phyloP scores from a whole-genome alignment of 2,329 filamentous ascomycete genomes.

The Cytospora leucostoma region DNA sequence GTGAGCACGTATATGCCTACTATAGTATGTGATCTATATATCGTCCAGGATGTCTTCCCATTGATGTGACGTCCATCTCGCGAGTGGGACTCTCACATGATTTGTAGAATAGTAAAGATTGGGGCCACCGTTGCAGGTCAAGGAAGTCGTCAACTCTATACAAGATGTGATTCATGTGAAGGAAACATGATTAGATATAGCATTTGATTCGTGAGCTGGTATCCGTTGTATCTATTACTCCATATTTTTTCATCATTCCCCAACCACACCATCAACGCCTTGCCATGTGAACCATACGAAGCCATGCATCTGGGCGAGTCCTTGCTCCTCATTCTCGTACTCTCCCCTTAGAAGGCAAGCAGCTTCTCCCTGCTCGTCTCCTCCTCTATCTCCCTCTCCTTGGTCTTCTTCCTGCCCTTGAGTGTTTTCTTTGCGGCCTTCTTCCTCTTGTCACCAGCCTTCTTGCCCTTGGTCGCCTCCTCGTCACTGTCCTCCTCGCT shows the following conservation, averaged over 20 bases:
- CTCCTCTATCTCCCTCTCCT: constrained; percentile 72
- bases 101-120: too few species aligned
- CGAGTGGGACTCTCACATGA: too few species aligned
- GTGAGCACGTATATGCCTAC: too few species aligned
- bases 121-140: too few species aligned
- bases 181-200: neutral
- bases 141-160: neutral
- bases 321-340: constrained; percentile 8
- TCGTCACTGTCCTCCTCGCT: constrained; percentile 45
- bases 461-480: constrained; percentile 50
- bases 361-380: constrained; percentile 52
- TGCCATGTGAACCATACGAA: constrained; percentile 5
- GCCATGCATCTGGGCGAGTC: neutral
- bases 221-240: constrained; percentile 17
- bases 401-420: constrained; percentile 64
- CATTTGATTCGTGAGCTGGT: constrained; percentile 1
- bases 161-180: neutral
- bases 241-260: neutral
- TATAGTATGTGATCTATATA: too few species aligned
- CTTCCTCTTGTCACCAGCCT: constrained; percentile 59
- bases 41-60: too few species aligned
- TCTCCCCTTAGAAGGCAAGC: constrained; percentile 33
- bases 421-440: constrained; percentile 51
- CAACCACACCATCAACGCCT: constrained; percentile 15
- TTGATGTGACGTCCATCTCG: too few species aligned